Evolutionary conservation across 768 basidiomycete species (phyloP).

Genomic region (Kwoniella mangroviensis): DNA sequence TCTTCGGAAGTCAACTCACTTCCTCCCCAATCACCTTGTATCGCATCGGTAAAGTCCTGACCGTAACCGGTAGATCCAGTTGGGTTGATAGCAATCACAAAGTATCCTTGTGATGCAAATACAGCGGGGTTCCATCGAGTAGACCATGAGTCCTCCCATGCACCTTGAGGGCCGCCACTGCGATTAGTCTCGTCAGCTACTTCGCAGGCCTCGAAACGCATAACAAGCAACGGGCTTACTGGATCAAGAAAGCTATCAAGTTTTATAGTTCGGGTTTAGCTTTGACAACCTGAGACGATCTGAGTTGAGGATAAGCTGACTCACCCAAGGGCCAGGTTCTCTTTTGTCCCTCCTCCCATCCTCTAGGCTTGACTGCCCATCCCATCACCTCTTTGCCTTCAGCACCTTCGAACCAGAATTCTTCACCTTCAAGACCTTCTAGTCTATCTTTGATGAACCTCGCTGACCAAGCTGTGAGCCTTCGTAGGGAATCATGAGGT

Average conservation of each 20-base stretch:
- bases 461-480: conserved; percentile 71
- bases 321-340: conserved; percentile 70
- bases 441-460: conserved; percentile 59
- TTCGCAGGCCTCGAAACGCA: neutral
- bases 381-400: conserved; percentile 77
- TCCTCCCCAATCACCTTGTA: conserved; percentile 58
- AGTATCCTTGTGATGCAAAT: conserved; percentile 66
- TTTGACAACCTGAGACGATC: too few relatives aligned
- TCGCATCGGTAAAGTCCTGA: conserved; percentile 62
- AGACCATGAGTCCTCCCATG: conserved; percentile 90
- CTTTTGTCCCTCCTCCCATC: conserved; percentile 65
- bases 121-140: conserved; percentile 86
- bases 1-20: conserved; percentile 34
- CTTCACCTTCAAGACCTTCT: conserved; percentile 62
- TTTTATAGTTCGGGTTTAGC: neutral
- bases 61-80: conserved; percentile 94
- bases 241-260: conserved; percentile 69
- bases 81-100: conserved; percentile 85
- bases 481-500: conserved; percentile 57
- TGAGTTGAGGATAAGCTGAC: neutral
- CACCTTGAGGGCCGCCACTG: conserved; percentile 60
- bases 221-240: conserved; percentile 30
- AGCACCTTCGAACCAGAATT: conserved; percentile 89
- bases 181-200: neutral
- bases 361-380: conserved; percentile 79